These are phyloP conservation scores for Bryum argenteum DNA, from an alignment of 225 moss, liverwort and hornwort genomes.

Conservation along the genomic window DNA sequence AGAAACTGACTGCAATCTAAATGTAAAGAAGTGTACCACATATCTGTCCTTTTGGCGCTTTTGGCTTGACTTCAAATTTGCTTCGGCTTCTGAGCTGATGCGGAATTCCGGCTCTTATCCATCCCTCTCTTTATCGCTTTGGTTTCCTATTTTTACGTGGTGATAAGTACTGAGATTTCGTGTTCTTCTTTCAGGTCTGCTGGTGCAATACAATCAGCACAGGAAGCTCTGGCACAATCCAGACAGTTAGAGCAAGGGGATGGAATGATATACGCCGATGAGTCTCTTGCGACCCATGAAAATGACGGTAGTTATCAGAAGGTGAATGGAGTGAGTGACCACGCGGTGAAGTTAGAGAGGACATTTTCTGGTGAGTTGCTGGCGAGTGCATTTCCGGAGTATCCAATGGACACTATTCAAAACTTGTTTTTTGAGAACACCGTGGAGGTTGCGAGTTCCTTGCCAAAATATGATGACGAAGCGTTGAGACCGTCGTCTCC, in stretches of 20 bases:
- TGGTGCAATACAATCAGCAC: slow-evolving; percentile 71
- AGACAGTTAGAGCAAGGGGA: slow-evolving; percentile 57
- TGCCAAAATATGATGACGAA: slow-evolving; percentile 42
- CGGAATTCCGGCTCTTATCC: background rate
- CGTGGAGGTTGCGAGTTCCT: slow-evolving; percentile 32
- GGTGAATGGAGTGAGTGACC: slow-evolving; percentile 36
- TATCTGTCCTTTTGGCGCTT: slow-evolving; percentile 4
- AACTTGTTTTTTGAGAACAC: slow-evolving; percentile 35
- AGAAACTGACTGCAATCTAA: background rate
- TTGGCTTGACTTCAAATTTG: background rate
- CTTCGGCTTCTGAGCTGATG: slow-evolving; percentile 1
- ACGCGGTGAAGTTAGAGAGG: slow-evolving; percentile 42
- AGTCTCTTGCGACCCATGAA: slow-evolving; percentile 32
- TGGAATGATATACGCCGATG: slow-evolving; percentile 38
- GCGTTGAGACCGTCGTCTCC: slow-evolving; percentile 48
- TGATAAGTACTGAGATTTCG: slow-evolving; percentile 17
- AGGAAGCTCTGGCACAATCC: slow-evolving; percentile 54
- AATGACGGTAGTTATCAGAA: slow-evolving; percentile 40
- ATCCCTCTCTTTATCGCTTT: background rate
- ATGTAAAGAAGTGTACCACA: background rate
- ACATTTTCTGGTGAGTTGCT: slow-evolving; percentile 45
- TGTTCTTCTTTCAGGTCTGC: slow-evolving; percentile 63
- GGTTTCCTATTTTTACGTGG: background rate
- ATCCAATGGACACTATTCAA: slow-evolving; percentile 33
- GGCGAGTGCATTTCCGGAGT: slow-evolving; percentile 42